phyloP scores from a whole-genome alignment of 2,329 filamentous ascomycete genomes.

The Gremmenia infestans region DNA sequence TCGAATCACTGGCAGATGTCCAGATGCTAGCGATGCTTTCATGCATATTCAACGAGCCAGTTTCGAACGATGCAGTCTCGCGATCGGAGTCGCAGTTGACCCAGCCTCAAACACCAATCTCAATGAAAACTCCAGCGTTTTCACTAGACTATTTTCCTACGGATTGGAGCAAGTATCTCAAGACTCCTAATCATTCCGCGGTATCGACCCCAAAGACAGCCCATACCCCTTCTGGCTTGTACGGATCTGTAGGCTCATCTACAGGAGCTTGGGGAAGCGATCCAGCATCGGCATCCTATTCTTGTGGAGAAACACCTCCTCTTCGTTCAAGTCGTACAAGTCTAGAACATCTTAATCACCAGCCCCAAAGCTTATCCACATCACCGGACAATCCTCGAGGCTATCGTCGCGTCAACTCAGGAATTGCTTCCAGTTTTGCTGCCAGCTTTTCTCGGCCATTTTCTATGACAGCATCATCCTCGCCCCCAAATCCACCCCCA shows the following conservation, averaged over 20 bases:
- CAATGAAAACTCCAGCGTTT: constrained; percentile 62
- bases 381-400: constrained; percentile 50
- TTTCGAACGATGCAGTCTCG: constrained; percentile 49
- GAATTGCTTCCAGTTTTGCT: constrained; percentile 50
- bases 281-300: constrained; percentile 52
- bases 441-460: constrained; percentile 46
- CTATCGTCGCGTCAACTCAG: constrained; percentile 50
- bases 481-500: constrained; percentile 41
- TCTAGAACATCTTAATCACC: constrained; percentile 42
- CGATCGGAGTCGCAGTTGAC: constrained; percentile 53
- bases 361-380: constrained; percentile 50
- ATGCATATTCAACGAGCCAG: constrained; percentile 61
- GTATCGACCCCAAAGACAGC: constrained; percentile 53
- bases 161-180: constrained; percentile 49
- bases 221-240: constrained; percentile 50
- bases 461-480: constrained; percentile 34
- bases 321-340: constrained; percentile 43
- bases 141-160: constrained; percentile 63
- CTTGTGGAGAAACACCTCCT: constrained; percentile 56
- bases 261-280: constrained; percentile 49
- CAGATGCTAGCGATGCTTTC: constrained; percentile 71
- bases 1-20: constrained; percentile 56
- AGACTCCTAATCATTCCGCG: constrained; percentile 49
- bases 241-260: constrained; percentile 53
- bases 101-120: constrained; percentile 56